Percentiles rank a stretch among this genome's conserved stretches.
phyloP scores from a whole-genome alignment of 331 rosid species.

The Saraca asoca region DNA sequence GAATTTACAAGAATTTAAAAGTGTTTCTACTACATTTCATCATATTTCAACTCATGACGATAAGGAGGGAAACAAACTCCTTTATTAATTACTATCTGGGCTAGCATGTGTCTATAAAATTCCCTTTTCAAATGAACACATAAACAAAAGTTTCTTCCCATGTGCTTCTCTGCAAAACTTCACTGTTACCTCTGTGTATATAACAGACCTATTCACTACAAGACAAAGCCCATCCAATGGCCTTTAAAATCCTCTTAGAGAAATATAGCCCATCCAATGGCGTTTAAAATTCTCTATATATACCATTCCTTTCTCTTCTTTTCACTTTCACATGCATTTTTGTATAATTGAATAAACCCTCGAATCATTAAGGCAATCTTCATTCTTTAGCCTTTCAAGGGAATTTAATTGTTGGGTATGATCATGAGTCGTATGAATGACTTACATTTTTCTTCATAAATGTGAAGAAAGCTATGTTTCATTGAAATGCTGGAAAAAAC shows the following conservation, averaged over 20 bases:
- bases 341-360: slow-evolving; percentile 12
- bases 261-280: slow-evolving; percentile 50
- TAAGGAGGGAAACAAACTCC: too few relatives aligned
- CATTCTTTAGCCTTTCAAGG: slow-evolving; percentile 38
- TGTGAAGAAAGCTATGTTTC: too few relatives aligned
- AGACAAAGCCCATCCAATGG: slow-evolving; percentile 68
- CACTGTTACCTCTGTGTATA: slow-evolving; percentile 48
- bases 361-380: slow-evolving; percentile 43
- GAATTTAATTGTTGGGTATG: slow-evolving; percentile 46
- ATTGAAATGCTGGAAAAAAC: slow-evolving; percentile 32
- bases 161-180: slow-evolving; percentile 69
- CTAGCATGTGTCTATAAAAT: too few relatives aligned
- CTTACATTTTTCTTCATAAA: slow-evolving; percentile 36
- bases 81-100: too few relatives aligned
- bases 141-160: slow-evolving; percentile 43
- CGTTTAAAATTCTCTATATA: slow-evolving; percentile 39
- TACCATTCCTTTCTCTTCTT: slow-evolving; percentile 17
- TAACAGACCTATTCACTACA: slow-evolving; percentile 66
- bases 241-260: slow-evolving; percentile 48
- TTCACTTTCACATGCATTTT: slow-evolving; percentile 53
- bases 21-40: too few relatives aligned
- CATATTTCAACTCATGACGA: too few relatives aligned
- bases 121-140: too few relatives aligned
- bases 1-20: too few relatives aligned
- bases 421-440: too few relatives aligned